Base-by-base conservation (phyloP, 2,329 filamentous ascomycete genomes). In the Alternaria gaisen region DNA sequence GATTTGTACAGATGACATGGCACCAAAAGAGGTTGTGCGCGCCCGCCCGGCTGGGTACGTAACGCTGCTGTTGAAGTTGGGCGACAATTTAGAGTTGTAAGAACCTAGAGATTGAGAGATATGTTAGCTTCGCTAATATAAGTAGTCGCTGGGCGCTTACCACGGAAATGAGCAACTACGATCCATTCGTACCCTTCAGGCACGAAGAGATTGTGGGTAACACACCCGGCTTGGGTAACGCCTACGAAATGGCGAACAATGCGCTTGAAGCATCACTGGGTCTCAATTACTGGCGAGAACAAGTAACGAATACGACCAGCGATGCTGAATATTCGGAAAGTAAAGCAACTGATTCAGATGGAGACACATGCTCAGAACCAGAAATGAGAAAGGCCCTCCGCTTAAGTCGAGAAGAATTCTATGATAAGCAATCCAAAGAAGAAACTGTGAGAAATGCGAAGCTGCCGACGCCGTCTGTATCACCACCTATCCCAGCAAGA, bases 61-160 rank as follows among this genome's bases (percentile, higher is more conserved):
- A 10, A 68, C 32, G 1, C 56, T 72, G 2, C 44, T 72, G 0
- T 40, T 73, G 18, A 11, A 69, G 6, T 54, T 74, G 6, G 64
- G 59, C 18, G 52, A 56, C 3, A 16, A 58, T 1, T 38, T 60
- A 1, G 47, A 52, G n/a, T 65, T 69, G 71, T 71, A 44, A 64
- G 65, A 42, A 26, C 30, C 22, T 36, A 9, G 1, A 9, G 5
- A 7, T 5, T 8, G 9, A 20, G 4, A 1, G n/a, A 16, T n/a
- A 2, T 26, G 5, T 11, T 30, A 14, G 20, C 8, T 1, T 10
- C 24, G 12, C 42, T 57, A 18, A 57, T 20, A 2, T 7, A 46
- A 43, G 26, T 60, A 76, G 73, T 18, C 62, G 61, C 7, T 76
- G 72, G 68, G 70, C 67, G 7, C 24, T 28, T 5, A 40, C 61